A percentile compares a stretch with the other conserved stretches of the same genome.
Conservation (phyloP, 2,329 filamentous ascomycete species). For the Colletotrichum brevisporum region DNA sequence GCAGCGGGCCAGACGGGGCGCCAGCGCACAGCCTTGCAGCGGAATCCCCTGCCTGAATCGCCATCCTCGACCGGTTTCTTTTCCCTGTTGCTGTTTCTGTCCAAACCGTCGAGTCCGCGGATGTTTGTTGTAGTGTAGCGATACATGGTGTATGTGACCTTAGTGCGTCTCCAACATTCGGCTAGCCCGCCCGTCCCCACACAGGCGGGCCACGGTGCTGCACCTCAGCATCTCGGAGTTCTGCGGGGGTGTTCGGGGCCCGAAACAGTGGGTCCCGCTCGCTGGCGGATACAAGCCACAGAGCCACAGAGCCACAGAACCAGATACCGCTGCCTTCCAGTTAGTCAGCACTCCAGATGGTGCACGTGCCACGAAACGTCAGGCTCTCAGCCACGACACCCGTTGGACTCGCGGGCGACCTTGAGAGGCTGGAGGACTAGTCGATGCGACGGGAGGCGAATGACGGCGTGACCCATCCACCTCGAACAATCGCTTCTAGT, state of each 20-base stretch:
- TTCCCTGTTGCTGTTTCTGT: not conserved
- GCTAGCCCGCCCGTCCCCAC: conserved; percentile 5
- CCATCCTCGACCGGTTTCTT: not conserved
- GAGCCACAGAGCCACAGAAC: no score
- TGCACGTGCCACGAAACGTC: conserved; percentile 16
- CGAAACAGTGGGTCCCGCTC: not conserved
- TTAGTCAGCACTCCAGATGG: no score
- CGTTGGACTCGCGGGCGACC: not conserved
- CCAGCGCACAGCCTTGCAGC: conserved; percentile 5
- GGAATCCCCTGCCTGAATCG: conserved; percentile 13
- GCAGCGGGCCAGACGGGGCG: conserved; percentile 3
- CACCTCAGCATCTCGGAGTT: not conserved
- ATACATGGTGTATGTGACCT: not conserved
- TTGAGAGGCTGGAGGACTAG: not conserved
- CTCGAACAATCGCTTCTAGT: conserved; percentile 15
- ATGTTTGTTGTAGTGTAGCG: not conserved
- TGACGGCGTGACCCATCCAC: conserved; percentile 24
- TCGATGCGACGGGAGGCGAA: not conserved
- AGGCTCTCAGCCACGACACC: conserved; percentile 2
- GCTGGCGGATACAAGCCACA: not conserved
- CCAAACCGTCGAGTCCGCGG: no score
- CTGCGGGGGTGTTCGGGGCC: conserved; percentile 12
- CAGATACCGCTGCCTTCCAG: not conserved
- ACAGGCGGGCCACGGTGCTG: conserved; percentile 26
- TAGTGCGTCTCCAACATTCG: no score